These are phyloP conservation scores for Fallopia convolvulus DNA, from an alignment of 148 eudicot genomes.

Conservation along the genomic window DNA sequence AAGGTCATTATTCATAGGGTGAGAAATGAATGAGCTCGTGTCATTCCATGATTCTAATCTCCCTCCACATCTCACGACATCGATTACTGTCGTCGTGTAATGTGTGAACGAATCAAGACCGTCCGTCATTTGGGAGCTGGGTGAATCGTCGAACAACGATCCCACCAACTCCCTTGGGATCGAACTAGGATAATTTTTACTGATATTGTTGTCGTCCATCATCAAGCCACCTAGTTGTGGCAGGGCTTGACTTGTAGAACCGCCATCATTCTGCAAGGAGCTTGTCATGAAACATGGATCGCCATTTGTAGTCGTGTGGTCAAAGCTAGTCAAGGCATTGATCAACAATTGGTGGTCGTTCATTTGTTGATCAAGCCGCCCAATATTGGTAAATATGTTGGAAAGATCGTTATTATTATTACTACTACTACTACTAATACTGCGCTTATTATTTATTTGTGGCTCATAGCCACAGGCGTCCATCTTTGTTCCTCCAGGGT, in stretches of 20 bases:
- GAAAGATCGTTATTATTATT: too few relatives aligned
- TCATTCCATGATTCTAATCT: not conserved
- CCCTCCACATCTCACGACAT: not conserved
- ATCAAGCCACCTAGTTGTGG: not conserved
- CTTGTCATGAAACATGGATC: not conserved
- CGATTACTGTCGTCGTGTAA: too few relatives aligned
- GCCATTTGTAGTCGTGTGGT: too few relatives aligned
- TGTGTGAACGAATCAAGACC: not conserved
- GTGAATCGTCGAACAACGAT: not conserved
- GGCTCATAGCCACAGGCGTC: too few relatives aligned
- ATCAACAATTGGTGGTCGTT: too few relatives aligned
- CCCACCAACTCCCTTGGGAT: not conserved
- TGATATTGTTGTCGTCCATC: not conserved
- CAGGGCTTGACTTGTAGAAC: not conserved
- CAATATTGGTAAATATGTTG: too few relatives aligned
- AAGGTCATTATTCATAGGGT: not conserved
- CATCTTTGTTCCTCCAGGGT: too few relatives aligned
- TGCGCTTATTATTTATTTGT: too few relatives aligned
- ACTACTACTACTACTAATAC: too few relatives aligned
- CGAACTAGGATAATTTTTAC: not conserved
- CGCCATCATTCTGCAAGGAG: not conserved
- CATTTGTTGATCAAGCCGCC: too few relatives aligned
- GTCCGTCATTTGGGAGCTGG: not conserved
- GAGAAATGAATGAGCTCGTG: not conserved
- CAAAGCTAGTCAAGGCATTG: too few relatives aligned